These are phyloP conservation scores for Eimeria sp. DNA, from an alignment of 169 alveolate genomes.

Conservation along the genomic window DNA sequence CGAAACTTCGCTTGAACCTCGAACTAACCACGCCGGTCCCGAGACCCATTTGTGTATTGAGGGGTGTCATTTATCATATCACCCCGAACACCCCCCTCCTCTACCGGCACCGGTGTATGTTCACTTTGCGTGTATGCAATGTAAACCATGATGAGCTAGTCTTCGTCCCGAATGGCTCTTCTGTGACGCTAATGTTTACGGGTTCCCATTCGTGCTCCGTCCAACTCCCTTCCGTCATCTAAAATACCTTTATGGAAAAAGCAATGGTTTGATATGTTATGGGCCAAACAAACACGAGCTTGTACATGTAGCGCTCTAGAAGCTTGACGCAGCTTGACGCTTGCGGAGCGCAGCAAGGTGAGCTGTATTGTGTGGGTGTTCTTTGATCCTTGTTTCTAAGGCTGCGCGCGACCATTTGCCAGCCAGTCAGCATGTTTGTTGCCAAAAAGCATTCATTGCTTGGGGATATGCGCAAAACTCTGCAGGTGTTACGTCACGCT, in stretches of 20 bases:
- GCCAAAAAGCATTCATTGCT: neutral
- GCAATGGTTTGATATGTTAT: neutral
- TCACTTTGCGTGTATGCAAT: neutral
- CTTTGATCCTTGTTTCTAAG: neutral
- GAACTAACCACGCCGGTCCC: neutral
- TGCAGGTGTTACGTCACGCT: conserved; percentile 49
- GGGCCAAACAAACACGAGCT: neutral
- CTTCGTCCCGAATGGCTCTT: neutral
- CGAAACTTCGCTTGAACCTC: too few relatives aligned
- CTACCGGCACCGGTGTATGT: neutral
- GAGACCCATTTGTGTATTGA: neutral
- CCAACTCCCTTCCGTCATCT: neutral
- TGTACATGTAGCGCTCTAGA: conserved; percentile 43
- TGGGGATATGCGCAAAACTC: neutral
- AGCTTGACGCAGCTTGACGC: conserved; percentile 39
- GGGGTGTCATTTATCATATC: neutral
- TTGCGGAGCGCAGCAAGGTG: neutral
- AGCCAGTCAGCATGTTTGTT: neutral
- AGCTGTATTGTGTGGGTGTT: neutral
- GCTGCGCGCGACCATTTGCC: neutral
- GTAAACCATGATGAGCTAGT: neutral
- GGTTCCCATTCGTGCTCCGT: neutral
- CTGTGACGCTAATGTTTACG: neutral
- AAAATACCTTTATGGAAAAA: neutral
- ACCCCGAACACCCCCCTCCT: neutral